Conservation (phyloP, 805 yeast species). For the Teunomyces barrocoloradensis region DNA sequence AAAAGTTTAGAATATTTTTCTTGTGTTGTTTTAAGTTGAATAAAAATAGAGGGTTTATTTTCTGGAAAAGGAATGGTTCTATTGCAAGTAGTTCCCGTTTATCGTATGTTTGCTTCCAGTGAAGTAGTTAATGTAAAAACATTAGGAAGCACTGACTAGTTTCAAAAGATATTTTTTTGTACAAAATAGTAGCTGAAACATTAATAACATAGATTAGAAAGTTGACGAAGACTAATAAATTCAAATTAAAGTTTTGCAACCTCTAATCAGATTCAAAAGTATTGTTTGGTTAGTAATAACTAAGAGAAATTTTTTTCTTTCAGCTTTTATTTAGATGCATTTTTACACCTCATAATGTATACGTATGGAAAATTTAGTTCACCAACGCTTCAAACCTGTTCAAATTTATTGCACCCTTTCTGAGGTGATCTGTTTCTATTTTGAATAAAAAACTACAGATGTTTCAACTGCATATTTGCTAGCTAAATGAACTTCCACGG, state of each 20-base stretch:
- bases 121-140: not conserved
- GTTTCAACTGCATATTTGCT: not conserved
- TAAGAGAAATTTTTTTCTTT: not conserved
- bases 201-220: not conserved
- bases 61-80: not conserved
- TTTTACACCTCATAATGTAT: not conserved
- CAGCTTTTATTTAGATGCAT: not conserved
- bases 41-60: not conserved
- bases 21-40: not conserved
- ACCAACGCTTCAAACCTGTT: not conserved
- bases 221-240: not conserved
- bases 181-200: not conserved
- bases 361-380: not conserved
- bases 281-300: too few relatives aligned
- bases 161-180: not conserved
- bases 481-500: not conserved
- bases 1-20: not conserved
- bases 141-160: not conserved
- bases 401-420: not conserved
- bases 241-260: not conserved
- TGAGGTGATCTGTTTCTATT: not conserved
- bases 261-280: not conserved
- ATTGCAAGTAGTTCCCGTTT: not conserved
- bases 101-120: too few relatives aligned
- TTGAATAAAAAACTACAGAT: not conserved